Evolutionary conservation across 2,329 filamentous ascomycete species (phyloP).

Genomic region (Sporothrix inflata): DNA sequence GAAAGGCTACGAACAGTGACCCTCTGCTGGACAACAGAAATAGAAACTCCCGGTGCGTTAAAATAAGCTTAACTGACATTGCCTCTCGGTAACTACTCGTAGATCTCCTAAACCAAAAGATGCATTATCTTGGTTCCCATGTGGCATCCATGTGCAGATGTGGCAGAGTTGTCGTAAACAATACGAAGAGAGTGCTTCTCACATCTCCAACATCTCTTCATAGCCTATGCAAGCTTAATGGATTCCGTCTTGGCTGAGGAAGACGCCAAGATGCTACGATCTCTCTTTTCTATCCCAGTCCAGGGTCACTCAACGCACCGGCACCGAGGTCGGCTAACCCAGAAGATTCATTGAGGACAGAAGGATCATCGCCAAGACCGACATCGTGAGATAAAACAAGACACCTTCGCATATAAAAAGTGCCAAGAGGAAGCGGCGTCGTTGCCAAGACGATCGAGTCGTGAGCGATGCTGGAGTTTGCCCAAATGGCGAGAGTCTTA

Average conservation of each 20-base stretch:
- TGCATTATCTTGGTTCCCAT: neutral
- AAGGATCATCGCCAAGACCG: slow-evolving; percentile 4
- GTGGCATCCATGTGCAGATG: neutral
- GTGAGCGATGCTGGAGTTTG: neutral
- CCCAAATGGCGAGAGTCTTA: neutral
- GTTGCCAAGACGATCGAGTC: neutral
- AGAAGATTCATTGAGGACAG: neutral
- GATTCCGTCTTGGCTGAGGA: neutral
- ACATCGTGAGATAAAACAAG: neutral
- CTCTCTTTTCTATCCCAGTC: neutral
- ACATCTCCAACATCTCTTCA: neutral
- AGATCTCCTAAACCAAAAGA: neutral
- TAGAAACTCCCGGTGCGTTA: neutral
- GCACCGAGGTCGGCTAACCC: neutral
- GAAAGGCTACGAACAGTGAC: too few species aligned
- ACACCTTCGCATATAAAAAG: neutral
- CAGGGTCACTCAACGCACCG: neutral
- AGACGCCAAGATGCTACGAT: neutral
- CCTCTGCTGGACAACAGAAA: neutral
- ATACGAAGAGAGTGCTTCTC: neutral
- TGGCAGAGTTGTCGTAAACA: neutral
- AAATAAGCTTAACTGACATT: neutral
- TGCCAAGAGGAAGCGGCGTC: neutral
- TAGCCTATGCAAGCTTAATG: neutral
- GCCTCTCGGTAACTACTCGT: neutral